Conservation (phyloP, 2,329 filamentous ascomycete genomes). For the Aspergillus flavus region DNA sequence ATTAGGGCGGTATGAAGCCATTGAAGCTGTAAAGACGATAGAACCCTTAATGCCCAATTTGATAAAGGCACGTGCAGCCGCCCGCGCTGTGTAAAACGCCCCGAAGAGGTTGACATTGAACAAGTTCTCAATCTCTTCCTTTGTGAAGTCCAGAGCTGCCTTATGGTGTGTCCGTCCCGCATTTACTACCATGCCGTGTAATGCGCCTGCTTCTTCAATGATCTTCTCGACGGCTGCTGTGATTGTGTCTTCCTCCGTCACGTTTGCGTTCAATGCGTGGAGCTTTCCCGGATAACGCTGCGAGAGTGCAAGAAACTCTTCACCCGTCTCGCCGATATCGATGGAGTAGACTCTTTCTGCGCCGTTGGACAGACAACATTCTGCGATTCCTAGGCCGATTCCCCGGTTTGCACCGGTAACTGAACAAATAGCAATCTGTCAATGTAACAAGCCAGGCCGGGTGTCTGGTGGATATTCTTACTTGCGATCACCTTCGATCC, state of each 20-base stretch:
- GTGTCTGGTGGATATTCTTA: constrained; percentile 13
- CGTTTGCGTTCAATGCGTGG: constrained; percentile 48
- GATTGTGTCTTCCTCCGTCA: constrained; percentile 52
- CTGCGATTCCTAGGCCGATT: constrained; percentile 51
- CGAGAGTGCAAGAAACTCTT: constrained; percentile 21
- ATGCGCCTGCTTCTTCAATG: constrained; percentile 44
- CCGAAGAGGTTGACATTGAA: constrained; percentile 52
- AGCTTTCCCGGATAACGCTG: constrained; percentile 45
- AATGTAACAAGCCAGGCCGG: neutral
- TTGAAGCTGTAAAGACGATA: constrained; percentile 47
- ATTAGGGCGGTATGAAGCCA: constrained; percentile 53
- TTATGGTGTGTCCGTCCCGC: constrained; percentile 57
- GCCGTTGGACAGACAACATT: constrained; percentile 51
- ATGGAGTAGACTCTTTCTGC: constrained; percentile 51
- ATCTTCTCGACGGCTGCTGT: constrained; percentile 50
- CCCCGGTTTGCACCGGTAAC: constrained; percentile 43
- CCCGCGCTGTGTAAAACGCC: constrained; percentile 48
- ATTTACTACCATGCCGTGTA: constrained; percentile 56
- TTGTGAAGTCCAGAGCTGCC: constrained; percentile 53
- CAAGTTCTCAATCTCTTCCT: constrained; percentile 49
- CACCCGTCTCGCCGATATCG: constrained; percentile 41
- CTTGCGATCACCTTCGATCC: constrained; percentile 38
- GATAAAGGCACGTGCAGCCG: constrained; percentile 50
- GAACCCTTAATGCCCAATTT: constrained; percentile 48
- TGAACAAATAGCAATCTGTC: constrained; percentile 10